phyloP scores from a whole-genome alignment of 257 asterid species.

The Prunella vulgaris region DNA sequence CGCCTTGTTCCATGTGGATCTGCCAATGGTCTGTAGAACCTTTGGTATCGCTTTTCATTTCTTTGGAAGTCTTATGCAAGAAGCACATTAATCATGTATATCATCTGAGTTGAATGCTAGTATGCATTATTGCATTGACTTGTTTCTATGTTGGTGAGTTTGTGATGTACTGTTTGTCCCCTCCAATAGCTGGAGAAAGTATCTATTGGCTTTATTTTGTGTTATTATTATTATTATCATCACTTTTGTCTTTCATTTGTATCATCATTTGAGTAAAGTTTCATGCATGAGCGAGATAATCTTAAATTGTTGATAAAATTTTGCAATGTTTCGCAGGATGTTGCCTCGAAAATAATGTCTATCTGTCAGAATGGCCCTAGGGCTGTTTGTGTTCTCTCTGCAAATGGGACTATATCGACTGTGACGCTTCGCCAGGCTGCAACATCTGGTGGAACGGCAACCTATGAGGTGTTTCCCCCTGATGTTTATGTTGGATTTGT shows the following conservation, averaged over 20 bases:
- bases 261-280: slow-evolving; percentile 10
- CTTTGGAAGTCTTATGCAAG: not conserved
- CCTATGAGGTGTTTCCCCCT: slow-evolving; percentile 45
- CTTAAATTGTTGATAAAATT: slow-evolving; percentile 5
- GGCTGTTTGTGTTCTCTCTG: slow-evolving; percentile 54
- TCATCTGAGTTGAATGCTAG: not conserved
- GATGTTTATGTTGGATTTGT: not conserved
- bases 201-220: not conserved
- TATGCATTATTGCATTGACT: not conserved
- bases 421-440: slow-evolving; percentile 54
- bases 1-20: not conserved
- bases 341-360: slow-evolving; percentile 48
- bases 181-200: not conserved
- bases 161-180: not conserved
- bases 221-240: not conserved
- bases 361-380: slow-evolving; percentile 50
- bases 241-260: not conserved
- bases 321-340: slow-evolving; percentile 38
- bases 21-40: not conserved
- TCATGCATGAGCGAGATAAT: slow-evolving; percentile 2
- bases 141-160: not conserved
- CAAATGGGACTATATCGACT: slow-evolving; percentile 48
- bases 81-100: not conserved
- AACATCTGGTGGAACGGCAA: slow-evolving; percentile 60
- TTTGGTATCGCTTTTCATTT: not conserved